Evolutionary conservation across 208 protist genomes (phyloP), one percentile per base, ranked within the genome.

Genomic region (Wallacemonas sp.): DNA sequence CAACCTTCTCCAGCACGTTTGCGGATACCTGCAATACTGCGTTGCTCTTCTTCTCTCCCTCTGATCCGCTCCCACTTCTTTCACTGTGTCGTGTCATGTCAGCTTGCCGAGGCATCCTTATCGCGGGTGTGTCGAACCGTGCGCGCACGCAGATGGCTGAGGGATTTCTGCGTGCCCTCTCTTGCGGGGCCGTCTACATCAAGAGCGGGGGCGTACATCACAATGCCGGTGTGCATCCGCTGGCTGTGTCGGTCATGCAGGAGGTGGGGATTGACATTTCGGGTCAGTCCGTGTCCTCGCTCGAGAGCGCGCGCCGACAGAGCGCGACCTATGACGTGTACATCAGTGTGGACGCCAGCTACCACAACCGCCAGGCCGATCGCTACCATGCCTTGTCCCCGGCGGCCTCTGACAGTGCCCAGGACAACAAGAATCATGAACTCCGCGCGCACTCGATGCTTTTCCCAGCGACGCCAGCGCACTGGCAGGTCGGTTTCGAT

Each of bases 81-180:
- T 30, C 38, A 2, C 26, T 33, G 24, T 19, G 39, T 2, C 38
- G 17, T n/a, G n/a, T n/a, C n/a, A 21, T 91, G 85, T 76, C 75
- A 22, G 79, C 73, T 62, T 91, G 84, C 54, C 81, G 89, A 1
- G 89, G 89, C 13, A 84, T 95, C 50, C 50, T 95, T 9, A 74
- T 95, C 39, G 86, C 84, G 3, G 86, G 84, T 1, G 55, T 83
- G 8, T 88, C 86, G 27, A 95, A 95, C 42, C 60, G 66, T 1
- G 83, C 89, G 5, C 73, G 89, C 10, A 95, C 89, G 52, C 83
- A 92, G 71, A 95, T 95, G 86, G 84, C 89, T 5, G 86, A 95
- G 75, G 83, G 71, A 4, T 73, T 93, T 26, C 63, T 95, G 53
- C 83, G 86, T 9, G 32, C 58, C 13, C 62, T 91, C 45, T 89